Evolutionary conservation across 2,329 filamentous ascomycete species (phyloP).

Genomic region (Trichoderma sp.): DNA sequence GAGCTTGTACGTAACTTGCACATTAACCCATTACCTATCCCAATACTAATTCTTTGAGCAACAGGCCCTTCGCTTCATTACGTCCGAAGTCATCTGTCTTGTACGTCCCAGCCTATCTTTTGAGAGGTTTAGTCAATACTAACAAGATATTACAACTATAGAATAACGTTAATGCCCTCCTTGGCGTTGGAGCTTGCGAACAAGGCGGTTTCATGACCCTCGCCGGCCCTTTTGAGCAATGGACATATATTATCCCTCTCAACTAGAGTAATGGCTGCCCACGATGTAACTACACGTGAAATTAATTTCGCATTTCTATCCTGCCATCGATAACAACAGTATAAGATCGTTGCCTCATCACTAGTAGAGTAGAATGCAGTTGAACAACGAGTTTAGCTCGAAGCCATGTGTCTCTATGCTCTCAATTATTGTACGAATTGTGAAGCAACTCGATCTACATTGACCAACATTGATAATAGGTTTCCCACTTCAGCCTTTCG

Average conservation of each 20-base stretch:
- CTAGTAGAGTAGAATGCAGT: background rate
- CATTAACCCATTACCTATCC: accelerated
- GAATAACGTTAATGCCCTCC: background rate
- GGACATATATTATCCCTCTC: background rate
- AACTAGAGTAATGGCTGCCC: background rate
- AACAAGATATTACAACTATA: background rate
- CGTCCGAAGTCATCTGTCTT: background rate
- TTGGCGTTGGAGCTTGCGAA: background rate
- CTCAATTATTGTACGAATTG: no score
- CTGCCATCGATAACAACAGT: background rate
- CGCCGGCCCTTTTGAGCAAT: background rate
- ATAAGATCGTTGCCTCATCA: background rate
- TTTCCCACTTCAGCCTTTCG: no score
- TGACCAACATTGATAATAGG: no score
- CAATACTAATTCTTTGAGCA: background rate
- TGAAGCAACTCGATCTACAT: no score
- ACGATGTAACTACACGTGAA: background rate
- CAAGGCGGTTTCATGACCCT: background rate
- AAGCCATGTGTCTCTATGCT: no score
- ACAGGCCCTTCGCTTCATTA: background rate
- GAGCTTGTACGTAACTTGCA: background rate
- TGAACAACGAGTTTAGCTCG: background rate
- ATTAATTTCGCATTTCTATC: background rate
- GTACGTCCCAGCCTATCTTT: background rate
- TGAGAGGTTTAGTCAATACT: background rate